phyloP scores from a whole-genome alignment of 106 monocot genomes.

The Dendrobium nobile region DNA sequence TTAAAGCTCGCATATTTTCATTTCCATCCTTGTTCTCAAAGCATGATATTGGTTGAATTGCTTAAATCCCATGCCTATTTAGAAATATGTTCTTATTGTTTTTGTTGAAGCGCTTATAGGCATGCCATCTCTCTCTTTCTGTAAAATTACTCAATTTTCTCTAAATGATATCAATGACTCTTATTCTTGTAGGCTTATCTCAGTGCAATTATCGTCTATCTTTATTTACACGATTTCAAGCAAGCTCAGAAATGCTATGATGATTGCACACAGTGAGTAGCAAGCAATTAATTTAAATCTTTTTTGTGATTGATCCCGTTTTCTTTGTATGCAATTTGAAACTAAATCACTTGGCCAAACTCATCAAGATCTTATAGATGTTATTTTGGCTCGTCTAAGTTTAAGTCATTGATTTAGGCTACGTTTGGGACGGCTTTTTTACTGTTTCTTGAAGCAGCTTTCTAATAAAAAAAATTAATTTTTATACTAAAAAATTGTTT shows the following conservation, averaged over 20 bases:
- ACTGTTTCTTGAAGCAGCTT: too few species aligned
- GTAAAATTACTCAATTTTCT: not conserved
- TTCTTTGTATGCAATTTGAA: too few species aligned
- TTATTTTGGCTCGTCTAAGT: too few species aligned
- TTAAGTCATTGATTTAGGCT: too few species aligned
- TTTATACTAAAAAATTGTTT: too few species aligned
- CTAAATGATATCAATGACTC: not conserved
- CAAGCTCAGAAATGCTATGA: conserved; percentile 96
- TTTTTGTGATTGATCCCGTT: not conserved
- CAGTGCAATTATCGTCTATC: conserved; percentile 89
- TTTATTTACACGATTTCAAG: conserved; percentile 89
- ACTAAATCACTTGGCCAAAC: too few species aligned
- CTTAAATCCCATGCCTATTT: not conserved
- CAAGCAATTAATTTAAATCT: not conserved
- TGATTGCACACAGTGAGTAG: conserved; percentile 90
- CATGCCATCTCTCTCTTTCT: not conserved
- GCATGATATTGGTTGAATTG: not conserved
- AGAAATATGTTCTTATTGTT: not conserved
- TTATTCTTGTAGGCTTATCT: conserved; percentile 77
- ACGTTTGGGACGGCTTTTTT: too few species aligned
- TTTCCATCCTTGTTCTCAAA: not conserved
- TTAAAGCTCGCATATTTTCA: not conserved
- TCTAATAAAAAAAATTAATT: too few species aligned
- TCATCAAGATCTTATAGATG: too few species aligned
- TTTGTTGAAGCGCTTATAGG: not conserved